Conservation (phyloP, 2,329 filamentous ascomycete genomes). For the Cercospora beticola region DNA sequence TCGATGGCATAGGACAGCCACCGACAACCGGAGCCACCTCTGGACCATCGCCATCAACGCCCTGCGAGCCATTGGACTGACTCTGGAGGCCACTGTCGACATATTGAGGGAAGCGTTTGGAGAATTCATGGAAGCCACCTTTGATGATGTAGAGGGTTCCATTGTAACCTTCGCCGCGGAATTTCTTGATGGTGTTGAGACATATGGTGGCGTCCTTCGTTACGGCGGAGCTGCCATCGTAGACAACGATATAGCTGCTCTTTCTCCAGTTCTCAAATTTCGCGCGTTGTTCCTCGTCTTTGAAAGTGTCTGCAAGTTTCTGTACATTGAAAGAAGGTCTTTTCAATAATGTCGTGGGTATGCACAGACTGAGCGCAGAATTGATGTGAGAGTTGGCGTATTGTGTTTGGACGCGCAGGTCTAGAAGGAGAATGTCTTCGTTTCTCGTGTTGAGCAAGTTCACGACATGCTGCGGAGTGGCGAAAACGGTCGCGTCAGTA, state of each 20-base stretch:
- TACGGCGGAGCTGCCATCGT: constrained; percentile 75
- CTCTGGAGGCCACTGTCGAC: constrained; percentile 52
- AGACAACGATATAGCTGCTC: constrained; percentile 77
- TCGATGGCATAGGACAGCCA: constrained; percentile 76
- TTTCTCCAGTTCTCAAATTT: constrained; percentile 76
- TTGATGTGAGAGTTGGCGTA: constrained; percentile 72
- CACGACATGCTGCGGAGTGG: constrained; percentile 50
- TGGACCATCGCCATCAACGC: constrained; percentile 52
- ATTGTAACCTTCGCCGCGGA: constrained; percentile 76
- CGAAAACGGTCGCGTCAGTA: constrained; percentile 42
- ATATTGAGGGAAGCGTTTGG: constrained; percentile 62
- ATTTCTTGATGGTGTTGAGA: constrained; percentile 90
- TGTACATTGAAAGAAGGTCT: constrained; percentile 84
- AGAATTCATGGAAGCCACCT: constrained; percentile 78
- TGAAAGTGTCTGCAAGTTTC: constrained; percentile 85
- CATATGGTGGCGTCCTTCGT: constrained; percentile 78
- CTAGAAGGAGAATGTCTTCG: constrained; percentile 67
- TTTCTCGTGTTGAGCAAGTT: constrained; percentile 48
- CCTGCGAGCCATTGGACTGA: constrained; percentile 12
- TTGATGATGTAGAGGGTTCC: constrained; percentile 73
- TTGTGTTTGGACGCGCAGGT: constrained; percentile 83
- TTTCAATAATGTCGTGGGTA: constrained; percentile 90
- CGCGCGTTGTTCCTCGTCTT: constrained; percentile 64
- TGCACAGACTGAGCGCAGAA: constrained; percentile 87
- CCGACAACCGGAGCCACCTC: constrained; percentile 77